phyloP scores from a whole-genome alignment of 169 alveolate species.

The Eimeria sp. region DNA sequence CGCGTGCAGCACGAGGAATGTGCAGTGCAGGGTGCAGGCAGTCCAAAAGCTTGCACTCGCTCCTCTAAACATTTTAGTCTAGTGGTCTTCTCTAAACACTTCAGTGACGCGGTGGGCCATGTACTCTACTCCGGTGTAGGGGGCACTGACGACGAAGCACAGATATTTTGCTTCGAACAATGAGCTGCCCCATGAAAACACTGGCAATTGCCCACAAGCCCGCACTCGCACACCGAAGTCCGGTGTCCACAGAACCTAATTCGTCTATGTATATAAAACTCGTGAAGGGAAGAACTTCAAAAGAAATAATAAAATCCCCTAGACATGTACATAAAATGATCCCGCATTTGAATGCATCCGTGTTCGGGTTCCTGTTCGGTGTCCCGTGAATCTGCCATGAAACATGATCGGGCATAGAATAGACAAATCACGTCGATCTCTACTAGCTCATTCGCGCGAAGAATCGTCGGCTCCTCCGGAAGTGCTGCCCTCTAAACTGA shows the following conservation, averaged over 20 bases:
- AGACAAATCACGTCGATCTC: neutral
- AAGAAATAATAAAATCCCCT: neutral
- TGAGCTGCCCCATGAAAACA: neutral
- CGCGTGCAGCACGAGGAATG: neutral
- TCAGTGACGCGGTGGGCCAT: neutral
- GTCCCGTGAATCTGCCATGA: neutral
- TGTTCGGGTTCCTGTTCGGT: neutral
- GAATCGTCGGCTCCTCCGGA: neutral
- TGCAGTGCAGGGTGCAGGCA: neutral
- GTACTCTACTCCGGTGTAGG: neutral
- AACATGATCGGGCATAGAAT: neutral
- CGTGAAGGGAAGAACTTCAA: neutral
- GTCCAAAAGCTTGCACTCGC: neutral
- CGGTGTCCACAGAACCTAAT: neutral
- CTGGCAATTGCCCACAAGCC: neutral
- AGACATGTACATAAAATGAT: neutral
- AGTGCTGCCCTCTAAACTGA: neutral
- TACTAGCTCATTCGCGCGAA: neutral
- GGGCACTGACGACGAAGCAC: neutral
- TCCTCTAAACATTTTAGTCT: neutral
- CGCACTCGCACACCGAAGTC: neutral
- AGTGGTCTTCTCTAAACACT: too few species aligned
- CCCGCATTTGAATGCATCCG: neutral
- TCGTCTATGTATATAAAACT: neutral
- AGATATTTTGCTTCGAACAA: neutral